A percentile compares a stretch with the other conserved stretches of the same genome.
Conservation (phyloP, 371 early-diverging fungal genomes). For the Mortierella sp. region DNA sequence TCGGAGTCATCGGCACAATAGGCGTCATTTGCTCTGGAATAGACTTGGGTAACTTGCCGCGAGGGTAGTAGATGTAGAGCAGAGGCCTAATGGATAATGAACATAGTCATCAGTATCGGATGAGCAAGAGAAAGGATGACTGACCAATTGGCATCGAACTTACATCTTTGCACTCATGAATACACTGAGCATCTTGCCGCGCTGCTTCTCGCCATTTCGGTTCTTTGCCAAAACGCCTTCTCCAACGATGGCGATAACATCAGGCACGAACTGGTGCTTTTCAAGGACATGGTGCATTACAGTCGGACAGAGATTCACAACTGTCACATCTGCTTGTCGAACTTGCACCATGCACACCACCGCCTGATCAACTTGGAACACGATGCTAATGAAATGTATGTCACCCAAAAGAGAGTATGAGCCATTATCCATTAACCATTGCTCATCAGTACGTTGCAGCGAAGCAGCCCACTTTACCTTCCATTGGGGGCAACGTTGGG, state of each 20-base stretch:
- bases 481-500: conserved; percentile 63
- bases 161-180: conserved; percentile 55
- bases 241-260: conserved; percentile 75
- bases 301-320: conserved; percentile 63
- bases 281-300: conserved; percentile 78
- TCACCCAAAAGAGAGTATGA: neutral
- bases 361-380: conserved; percentile 64
- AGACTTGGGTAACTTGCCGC: conserved; percentile 42
- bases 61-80: conserved; percentile 50
- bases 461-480: no score
- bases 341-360: conserved; percentile 64
- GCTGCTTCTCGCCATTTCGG: conserved; percentile 68
- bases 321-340: conserved; percentile 59
- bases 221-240: conserved; percentile 70
- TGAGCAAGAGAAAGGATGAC: neutral
- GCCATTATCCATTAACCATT: neutral
- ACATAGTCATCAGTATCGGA: neutral
- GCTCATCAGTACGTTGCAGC: neutral
- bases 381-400: conserved; percentile 45
- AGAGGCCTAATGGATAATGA: conserved; percentile 30
- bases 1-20: conserved; percentile 21
- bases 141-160: neutral
- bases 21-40: conserved; percentile 52
- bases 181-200: conserved; percentile 60
- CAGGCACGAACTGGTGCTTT: conserved; percentile 77